These are phyloP conservation scores for Vigna reflexopilosa DNA, from an alignment of 306 rosid genomes.

Conservation along the genomic window DNA sequence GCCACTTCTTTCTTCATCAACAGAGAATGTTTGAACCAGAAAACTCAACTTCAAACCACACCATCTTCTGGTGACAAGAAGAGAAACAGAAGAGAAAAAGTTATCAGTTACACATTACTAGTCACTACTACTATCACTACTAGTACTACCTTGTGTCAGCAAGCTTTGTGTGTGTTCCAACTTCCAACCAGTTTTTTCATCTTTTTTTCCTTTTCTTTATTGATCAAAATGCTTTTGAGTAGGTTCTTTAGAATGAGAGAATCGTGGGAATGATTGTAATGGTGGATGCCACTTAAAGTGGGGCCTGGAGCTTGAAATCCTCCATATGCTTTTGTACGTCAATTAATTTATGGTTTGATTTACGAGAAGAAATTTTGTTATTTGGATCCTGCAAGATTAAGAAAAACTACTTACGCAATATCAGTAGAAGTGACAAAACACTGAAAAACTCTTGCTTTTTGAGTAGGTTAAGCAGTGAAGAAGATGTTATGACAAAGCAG, in stretches of 20 bases:
- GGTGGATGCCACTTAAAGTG: conserved; percentile 59
- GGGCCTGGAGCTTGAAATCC: conserved; percentile 57
- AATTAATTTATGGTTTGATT: conserved; percentile 61
- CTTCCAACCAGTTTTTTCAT: conserved; percentile 44
- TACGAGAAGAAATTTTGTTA: conserved; percentile 10
- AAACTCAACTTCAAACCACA: conserved; percentile 40
- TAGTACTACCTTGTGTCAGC: conserved; percentile 48
- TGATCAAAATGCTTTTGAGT: conserved; percentile 50
- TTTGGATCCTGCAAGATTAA: neutral
- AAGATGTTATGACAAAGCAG: conserved; percentile 14
- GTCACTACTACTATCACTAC: neutral
- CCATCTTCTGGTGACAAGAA: conserved; percentile 36
- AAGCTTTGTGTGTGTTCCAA: conserved; percentile 65
- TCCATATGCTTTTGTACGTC: conserved; percentile 54
- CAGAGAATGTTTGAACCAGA: conserved; percentile 68
- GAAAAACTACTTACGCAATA: conserved; percentile 2
- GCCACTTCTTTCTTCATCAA: conserved; percentile 87
- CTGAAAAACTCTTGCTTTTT: neutral
- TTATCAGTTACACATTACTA: conserved; percentile 24
- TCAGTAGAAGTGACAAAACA: too few relatives aligned
- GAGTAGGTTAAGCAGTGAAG: conserved; percentile 42
- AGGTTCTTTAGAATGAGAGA: conserved; percentile 53
- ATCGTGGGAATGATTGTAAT: conserved; percentile 57
- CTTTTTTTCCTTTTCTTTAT: neutral
- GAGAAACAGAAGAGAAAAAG: neutral